Percentiles rank a stretch among this genome's conserved stretches.
Evolutionary conservation across 2,329 filamentous ascomycete genomes (phyloP).

Genomic region (Colletotrichum liaoningense): DNA sequence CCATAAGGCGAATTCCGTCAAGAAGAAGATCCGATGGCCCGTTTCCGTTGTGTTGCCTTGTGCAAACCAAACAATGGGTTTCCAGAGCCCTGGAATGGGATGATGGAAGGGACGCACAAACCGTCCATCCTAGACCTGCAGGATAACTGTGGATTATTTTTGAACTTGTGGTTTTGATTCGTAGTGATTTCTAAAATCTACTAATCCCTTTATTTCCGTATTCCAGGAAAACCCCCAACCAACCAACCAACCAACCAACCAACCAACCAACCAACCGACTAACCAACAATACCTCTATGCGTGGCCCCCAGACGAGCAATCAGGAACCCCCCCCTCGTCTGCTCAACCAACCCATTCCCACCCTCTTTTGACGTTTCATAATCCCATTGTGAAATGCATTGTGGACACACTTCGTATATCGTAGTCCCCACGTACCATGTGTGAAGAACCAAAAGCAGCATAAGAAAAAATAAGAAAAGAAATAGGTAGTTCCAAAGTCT

Average conservation of each 20-base stretch:
- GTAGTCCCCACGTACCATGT: not conserved
- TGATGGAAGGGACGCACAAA: not conserved
- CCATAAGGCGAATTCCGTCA: not conserved
- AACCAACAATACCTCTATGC: not conserved
- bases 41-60: not conserved
- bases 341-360: not conserved
- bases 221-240: not conserved
- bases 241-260: not conserved
- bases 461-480: no score
- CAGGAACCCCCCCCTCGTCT: not conserved
- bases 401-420: conserved; percentile 9
- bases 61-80: not conserved
- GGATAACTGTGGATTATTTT: not conserved
- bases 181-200: not conserved
- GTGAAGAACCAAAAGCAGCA: not conserved
- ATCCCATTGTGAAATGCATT: not conserved
- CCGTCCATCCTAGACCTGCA: no score
- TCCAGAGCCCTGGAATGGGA: not conserved
- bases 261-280: not conserved
- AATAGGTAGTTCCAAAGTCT: not conserved
- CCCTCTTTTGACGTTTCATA: not conserved
- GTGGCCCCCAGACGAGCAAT: not conserved
- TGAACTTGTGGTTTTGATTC: not conserved
- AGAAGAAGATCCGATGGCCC: not conserved
- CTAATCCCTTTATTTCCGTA: not conserved